Conservation (phyloP, 495 filamentous ascomycete genomes). For the Lophiotrema nucula region DNA sequence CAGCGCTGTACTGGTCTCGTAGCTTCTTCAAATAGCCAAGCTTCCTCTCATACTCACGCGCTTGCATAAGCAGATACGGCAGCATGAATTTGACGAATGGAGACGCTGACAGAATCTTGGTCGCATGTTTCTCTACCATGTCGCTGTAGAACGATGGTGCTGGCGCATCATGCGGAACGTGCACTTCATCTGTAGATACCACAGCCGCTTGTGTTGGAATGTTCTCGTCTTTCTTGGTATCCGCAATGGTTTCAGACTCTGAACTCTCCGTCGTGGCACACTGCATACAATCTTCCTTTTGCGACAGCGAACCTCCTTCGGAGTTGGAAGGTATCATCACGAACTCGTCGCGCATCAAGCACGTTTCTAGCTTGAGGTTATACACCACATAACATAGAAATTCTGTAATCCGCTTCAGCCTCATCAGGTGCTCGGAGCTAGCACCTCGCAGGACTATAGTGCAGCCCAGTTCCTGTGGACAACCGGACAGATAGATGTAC, state of each 20-base stretch:
- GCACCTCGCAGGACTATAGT: slow-evolving; percentile 92
- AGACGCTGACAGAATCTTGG: slow-evolving; percentile 90
- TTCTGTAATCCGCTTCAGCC: slow-evolving; percentile 91
- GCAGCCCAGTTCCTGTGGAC: slow-evolving; percentile 87
- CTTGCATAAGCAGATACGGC: slow-evolving; percentile 87
- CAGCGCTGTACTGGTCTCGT: slow-evolving; percentile 66
- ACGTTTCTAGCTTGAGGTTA: slow-evolving; percentile 94
- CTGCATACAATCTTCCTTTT: slow-evolving; percentile 9
- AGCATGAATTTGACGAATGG: slow-evolving; percentile 94
- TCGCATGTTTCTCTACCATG: slow-evolving; percentile 88
- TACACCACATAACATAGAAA: slow-evolving; percentile 99
- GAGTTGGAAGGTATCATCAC: slow-evolving; percentile 75
- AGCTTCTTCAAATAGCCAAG: slow-evolving; percentile 76
- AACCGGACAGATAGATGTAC: slow-evolving; percentile 92
- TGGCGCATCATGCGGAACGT: slow-evolving; percentile 80
- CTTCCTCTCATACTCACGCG: slow-evolving; percentile 83
- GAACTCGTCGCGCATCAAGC: slow-evolving; percentile 92
- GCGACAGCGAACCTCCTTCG: slow-evolving; percentile 35
- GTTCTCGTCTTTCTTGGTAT: background rate
- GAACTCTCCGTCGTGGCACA: background rate
- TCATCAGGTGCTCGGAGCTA: slow-evolving; percentile 63
- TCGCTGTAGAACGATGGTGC: slow-evolving; percentile 92
- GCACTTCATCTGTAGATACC: slow-evolving; percentile 16
- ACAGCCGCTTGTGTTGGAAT: background rate
- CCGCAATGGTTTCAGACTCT: background rate